phyloP scores from a whole-genome alignment of 768 basidiomycete species.

The Lyophyllum semitale region DNA sequence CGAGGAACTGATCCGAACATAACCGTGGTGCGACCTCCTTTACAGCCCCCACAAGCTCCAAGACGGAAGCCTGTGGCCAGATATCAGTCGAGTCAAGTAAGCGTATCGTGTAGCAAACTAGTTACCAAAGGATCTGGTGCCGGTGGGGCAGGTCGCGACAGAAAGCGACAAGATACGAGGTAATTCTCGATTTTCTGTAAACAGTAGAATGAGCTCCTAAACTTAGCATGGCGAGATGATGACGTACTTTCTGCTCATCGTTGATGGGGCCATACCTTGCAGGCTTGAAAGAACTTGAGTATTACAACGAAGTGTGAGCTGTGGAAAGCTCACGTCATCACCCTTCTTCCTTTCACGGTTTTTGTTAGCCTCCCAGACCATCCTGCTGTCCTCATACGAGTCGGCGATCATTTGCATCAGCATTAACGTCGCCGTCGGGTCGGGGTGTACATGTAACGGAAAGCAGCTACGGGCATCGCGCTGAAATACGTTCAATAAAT shows the following conservation, averaged over 20 bases:
- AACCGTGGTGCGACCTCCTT: neutral
- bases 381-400: slow-evolving; percentile 16
- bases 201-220: neutral
- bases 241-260: slow-evolving; percentile 14
- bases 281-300: slow-evolving; percentile 5
- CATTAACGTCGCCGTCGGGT: slow-evolving; percentile 13
- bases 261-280: slow-evolving; percentile 15
- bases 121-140: neutral
- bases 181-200: slow-evolving; percentile 15
- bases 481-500: neutral
- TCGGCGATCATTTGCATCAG: slow-evolving; percentile 21
- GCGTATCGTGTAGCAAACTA: neutral
- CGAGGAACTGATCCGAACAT: neutral
- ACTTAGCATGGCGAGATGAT: no score
- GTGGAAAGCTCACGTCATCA: slow-evolving; percentile 9
- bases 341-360: neutral
- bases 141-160: slow-evolving; percentile 6
- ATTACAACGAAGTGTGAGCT: neutral
- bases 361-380: slow-evolving; percentile 14
- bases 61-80: neutral
- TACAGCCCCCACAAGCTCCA: neutral
- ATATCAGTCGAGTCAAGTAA: neutral
- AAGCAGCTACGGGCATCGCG: neutral
- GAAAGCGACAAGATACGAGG: slow-evolving; percentile 9
- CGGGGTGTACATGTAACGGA: neutral